These are phyloP conservation scores for Paraglomus occultum DNA, from an alignment of 192 early-diverging fungal species.

Conservation along the genomic window DNA sequence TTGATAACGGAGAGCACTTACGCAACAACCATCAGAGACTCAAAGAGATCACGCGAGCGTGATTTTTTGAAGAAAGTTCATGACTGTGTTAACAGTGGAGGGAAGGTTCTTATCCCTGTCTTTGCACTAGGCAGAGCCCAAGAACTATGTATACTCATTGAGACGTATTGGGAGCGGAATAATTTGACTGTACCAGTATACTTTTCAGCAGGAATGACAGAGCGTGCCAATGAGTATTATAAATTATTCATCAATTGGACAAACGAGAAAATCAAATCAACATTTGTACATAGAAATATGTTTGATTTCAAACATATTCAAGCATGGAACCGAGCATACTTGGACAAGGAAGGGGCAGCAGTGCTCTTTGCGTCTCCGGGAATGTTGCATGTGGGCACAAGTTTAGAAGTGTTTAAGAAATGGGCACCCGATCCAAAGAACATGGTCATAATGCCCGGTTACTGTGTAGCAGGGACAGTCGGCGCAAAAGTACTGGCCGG, in stretches of 20 bases:
- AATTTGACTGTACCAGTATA: conserved; percentile 87
- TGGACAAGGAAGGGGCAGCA: conserved; percentile 84
- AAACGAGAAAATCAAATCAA: conserved; percentile 93
- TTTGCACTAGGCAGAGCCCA: conserved; percentile 98
- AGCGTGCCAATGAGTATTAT: conserved; percentile 93
- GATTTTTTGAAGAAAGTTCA: conserved; percentile 91
- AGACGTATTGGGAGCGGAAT: conserved; percentile 95
- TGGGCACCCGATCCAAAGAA: conserved; percentile 92
- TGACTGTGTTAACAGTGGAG: conserved; percentile 70
- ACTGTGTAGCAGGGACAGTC: conserved; percentile 95
- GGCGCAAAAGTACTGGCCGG: conserved; percentile 91
- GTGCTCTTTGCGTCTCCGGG: conserved; percentile 97
- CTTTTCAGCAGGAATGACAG: conserved; percentile 93
- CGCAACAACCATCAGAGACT: conserved; percentile 93
- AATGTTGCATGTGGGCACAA: conserved; percentile 97
- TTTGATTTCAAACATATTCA: conserved; percentile 97
- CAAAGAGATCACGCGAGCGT: conserved; percentile 87
- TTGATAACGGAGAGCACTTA: conserved; percentile 98
- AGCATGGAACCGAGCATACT: conserved; percentile 69
- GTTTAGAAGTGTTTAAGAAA: conserved; percentile 92
- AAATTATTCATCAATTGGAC: conserved; percentile 98
- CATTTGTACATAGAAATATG: conserved; percentile 92
- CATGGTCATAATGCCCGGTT: conserved; percentile 98
- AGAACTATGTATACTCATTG: conserved; percentile 94
- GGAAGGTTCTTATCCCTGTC: conserved; percentile 95